Percentiles rank a stretch among this genome's conserved stretches.
These are phyloP conservation scores for Cupressus sempervirens DNA, from an alignment of 75 land plant species.

Conservation along the genomic window DNA sequence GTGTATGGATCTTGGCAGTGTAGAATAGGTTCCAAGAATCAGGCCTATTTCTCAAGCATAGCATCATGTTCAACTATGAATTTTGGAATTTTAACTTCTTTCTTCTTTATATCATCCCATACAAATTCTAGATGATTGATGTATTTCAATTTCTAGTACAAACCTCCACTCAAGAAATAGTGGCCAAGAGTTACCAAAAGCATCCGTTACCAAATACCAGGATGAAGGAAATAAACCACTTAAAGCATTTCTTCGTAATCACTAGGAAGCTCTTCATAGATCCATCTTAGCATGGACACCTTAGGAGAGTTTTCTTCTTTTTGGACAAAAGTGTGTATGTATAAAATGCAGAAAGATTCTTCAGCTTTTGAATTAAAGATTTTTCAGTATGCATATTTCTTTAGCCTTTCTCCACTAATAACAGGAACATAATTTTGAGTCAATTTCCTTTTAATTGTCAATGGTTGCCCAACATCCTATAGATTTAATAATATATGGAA, in stretches of 20 bases:
- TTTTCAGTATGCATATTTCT: constrained; percentile 60
- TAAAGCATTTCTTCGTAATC: constrained; percentile 56
- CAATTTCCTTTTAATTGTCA: too few species aligned
- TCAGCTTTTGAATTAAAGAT: constrained; percentile 43
- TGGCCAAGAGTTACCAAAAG: constrained; percentile 79
- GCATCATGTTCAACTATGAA: constrained; percentile 77
- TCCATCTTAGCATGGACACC: constrained; percentile 57
- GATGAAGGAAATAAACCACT: constrained; percentile 72
- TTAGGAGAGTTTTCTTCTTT: constrained; percentile 77
- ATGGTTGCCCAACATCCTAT: too few species aligned
- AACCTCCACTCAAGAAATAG: constrained; percentile 74
- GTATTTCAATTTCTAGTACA: constrained; percentile 88
- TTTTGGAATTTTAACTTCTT: constrained; percentile 82
- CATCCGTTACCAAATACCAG: constrained; percentile 72
- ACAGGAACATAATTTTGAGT: too few species aligned
- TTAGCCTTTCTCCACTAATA: constrained; percentile 61
- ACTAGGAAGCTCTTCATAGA: constrained; percentile 72
- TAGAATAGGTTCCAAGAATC: too few species aligned
- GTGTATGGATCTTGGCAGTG: too few species aligned
- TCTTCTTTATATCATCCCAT: constrained; percentile 79
- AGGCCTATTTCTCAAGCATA: constrained; percentile 82
- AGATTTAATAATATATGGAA: not conserved
- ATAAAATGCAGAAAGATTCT: constrained; percentile 68
- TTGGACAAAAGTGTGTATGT: constrained; percentile 69
- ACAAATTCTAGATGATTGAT: constrained; percentile 82